phyloP scores from a whole-genome alignment of 345 rosid species.

The Moricandia moricandioides region DNA sequence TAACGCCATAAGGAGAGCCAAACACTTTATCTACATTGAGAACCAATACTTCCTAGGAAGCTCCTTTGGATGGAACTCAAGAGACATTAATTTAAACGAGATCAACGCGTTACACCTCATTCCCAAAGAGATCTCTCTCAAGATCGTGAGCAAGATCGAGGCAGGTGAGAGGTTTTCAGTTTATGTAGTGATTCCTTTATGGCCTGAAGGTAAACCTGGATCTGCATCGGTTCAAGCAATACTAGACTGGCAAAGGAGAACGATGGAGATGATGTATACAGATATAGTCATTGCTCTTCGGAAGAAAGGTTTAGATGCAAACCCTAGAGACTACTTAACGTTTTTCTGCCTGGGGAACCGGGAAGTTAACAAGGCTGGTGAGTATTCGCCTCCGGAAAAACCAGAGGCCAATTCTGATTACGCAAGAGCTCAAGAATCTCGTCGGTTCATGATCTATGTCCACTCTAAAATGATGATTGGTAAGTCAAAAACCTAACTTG shows the following conservation, averaged over 20 bases:
- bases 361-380: conserved; percentile 43
- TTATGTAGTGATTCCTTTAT: conserved; percentile 79
- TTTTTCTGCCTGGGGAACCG: conserved; percentile 80
- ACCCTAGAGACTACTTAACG: conserved; percentile 65
- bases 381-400: conserved; percentile 43
- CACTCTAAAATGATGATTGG: conserved; percentile 93
- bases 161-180: conserved; percentile 66
- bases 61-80: conserved; percentile 65
- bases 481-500: conserved; percentile 22
- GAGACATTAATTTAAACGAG: conserved; percentile 45
- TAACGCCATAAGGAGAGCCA: conserved; percentile 71
- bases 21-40: conserved; percentile 77
- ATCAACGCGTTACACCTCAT: conserved; percentile 65
- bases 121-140: conserved; percentile 75
- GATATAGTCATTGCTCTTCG: conserved; percentile 52
- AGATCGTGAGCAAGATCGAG: conserved; percentile 73
- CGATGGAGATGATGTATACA: conserved; percentile 85
- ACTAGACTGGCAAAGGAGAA: conserved; percentile 85
- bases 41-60: conserved; percentile 86
- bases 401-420: conserved; percentile 62
- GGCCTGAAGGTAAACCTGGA: conserved; percentile 86
- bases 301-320: conserved; percentile 36
- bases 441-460: conserved; percentile 87
- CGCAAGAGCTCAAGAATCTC: conserved; percentile 60
- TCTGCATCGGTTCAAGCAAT: conserved; percentile 71